A percentile compares a stretch with the other conserved stretches of the same genome.
Evolutionary conservation across 495 filamentous ascomycete genomes (phyloP).

Genomic region (Penicillium arizonense): DNA sequence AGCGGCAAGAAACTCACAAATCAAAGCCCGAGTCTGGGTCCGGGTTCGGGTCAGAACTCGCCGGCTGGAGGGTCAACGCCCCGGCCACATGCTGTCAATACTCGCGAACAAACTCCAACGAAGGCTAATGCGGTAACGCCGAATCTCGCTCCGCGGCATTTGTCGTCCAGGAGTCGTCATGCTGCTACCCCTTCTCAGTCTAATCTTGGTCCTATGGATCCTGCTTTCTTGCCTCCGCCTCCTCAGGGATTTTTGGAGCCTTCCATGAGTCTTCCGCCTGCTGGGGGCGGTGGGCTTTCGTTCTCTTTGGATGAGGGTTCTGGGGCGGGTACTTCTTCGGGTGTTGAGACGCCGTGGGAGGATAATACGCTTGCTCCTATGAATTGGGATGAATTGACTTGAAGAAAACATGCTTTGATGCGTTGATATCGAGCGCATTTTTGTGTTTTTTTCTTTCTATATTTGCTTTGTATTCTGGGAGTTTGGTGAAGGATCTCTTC

Average conservation of each 20-base stretch:
- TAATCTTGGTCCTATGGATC: constrained; percentile 23
- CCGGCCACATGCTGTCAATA: constrained; percentile 2
- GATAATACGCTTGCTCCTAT: constrained; percentile 46
- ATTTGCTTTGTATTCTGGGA: constrained; percentile 4
- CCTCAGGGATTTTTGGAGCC: constrained; percentile 28
- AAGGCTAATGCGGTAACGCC: constrained; percentile 2
- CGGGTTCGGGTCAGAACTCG: background rate
- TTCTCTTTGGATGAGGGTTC: constrained; percentile 38
- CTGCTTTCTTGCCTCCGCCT: constrained; percentile 31
- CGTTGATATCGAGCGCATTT: background rate
- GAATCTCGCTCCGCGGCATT: background rate
- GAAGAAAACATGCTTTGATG: background rate
- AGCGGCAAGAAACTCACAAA: constrained; percentile 28
- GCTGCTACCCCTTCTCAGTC: constrained; percentile 11
- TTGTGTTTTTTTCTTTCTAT: background rate
- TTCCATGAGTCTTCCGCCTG: constrained; percentile 11
- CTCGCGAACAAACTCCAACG: constrained; percentile 13
- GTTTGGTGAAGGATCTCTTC: background rate
- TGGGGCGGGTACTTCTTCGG: constrained; percentile 14
- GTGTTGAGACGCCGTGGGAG: constrained; percentile 30
- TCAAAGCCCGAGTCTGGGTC: constrained; percentile 2
- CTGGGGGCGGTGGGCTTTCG: constrained; percentile 19
- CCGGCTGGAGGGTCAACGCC: constrained; percentile 11
- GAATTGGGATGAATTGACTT: constrained; percentile 43
- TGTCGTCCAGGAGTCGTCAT: constrained; percentile 15